Evolutionary conservation across 306 rosid genomes (phyloP).

Genomic region (Vicia villosa): DNA sequence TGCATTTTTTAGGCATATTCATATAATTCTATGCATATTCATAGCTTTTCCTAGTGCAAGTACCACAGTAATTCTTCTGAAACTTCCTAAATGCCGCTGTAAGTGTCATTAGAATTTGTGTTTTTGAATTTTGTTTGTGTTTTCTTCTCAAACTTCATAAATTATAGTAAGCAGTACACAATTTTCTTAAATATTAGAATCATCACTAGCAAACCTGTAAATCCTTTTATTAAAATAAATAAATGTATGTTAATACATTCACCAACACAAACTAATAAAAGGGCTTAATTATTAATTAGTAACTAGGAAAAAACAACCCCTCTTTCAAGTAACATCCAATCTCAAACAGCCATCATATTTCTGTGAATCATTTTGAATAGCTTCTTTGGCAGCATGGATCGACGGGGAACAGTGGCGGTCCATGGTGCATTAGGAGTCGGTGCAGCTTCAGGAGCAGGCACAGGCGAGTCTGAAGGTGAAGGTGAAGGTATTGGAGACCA

Average conservation of each 20-base stretch:
- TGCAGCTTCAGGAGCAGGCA: neutral
- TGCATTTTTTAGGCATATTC: no score
- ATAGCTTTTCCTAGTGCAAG: neutral
- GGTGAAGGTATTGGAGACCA: slow-evolving; percentile 13
- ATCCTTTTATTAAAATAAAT: slow-evolving; percentile 10
- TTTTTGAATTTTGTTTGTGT: neutral
- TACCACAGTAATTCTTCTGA: neutral
- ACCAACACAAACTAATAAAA: neutral
- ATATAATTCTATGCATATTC: no score
- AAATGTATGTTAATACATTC: neutral
- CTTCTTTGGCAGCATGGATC: slow-evolving; percentile 15
- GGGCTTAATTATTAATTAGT: slow-evolving; percentile 1
- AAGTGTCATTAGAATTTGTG: neutral
- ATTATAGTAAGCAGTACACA: no score
- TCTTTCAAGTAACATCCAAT: neutral
- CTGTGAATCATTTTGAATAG: neutral
- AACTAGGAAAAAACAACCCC: neutral
- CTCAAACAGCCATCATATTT: neutral
- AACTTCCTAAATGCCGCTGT: neutral
- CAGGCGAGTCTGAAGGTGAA: slow-evolving; percentile 12
- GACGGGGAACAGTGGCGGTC: neutral
- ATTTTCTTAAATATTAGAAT: no score
- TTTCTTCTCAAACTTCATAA: no score
- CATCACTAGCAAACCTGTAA: neutral
- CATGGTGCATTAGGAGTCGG: slow-evolving; percentile 10